Conservation (phyloP, 805 yeast genomes). For the Myxozyma geophila region DNA sequence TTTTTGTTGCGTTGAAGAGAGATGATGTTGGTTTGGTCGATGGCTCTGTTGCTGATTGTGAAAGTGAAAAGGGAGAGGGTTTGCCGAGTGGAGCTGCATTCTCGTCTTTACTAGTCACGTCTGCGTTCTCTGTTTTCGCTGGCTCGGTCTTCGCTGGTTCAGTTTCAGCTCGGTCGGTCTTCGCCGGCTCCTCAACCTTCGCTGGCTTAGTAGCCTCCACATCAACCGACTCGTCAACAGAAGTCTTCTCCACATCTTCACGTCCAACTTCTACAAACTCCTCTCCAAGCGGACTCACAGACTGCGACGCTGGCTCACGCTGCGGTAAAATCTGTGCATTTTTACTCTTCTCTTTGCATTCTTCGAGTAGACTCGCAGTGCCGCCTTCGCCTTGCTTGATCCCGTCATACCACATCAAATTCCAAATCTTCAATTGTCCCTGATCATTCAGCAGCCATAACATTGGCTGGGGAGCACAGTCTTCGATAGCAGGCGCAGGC, state of each 20-base stretch:
- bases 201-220: background rate
- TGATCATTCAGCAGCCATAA: constrained; percentile 64
- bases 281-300: background rate
- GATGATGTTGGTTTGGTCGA: background rate
- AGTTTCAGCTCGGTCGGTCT: background rate
- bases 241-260: background rate
- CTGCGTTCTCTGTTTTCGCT: no score
- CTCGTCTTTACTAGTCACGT: no score
- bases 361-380: background rate
- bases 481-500: constrained; percentile 64
- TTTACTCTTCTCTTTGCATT: background rate
- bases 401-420: constrained; percentile 61
- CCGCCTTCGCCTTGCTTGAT: constrained; percentile 46
- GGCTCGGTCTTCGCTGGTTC: background rate
- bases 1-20: background rate
- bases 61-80: no score
- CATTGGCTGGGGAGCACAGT: constrained; percentile 66
- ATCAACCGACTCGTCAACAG: background rate
- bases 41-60: no score
- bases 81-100: no score
- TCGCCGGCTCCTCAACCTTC: background rate
- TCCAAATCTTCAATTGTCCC: constrained; percentile 68
- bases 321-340: background rate
- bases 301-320: background rate
- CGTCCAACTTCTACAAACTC: background rate